Evolutionary conservation across 768 basidiomycete genomes (phyloP), one percentile per base, ranked within the genome.

Genomic region (Cyclocybe aegerita): DNA sequence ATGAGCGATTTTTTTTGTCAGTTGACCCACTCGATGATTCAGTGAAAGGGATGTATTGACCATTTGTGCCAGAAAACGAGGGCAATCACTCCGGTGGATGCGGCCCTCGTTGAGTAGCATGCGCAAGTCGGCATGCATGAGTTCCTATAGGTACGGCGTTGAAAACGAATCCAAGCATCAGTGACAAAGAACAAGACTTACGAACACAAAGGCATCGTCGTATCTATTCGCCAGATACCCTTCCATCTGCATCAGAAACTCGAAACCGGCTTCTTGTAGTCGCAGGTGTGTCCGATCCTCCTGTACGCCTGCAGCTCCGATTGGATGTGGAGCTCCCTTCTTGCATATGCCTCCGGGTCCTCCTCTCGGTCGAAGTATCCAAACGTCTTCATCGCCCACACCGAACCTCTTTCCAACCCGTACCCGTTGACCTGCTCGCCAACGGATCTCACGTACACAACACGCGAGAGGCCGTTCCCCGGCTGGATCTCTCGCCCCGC

Each of bases 91-190:
- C 7, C 12, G 11, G 4, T 16, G 1, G 2, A 47, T 2, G 7
- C 15, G 14, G 11, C 10, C 10, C 8, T 17, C 36, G 14, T 37
- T 32, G 3, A 47, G 14, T 4, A 17, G 33, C 9, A 12, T n/a
- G 10, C 43, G 33, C 9, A 52, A 34, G 14, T 52, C 50, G 11
- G 30, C 46, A 14, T 16, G n/a, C 50, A 52, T 52, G 16, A 46
- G 34, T 12, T 32, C 31, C 46, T 47, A 39, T n/a, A 37, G 11
- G 36, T 15, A 37, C 4, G 15, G 15, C 36, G 15, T 11, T 37
- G 11, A 37, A 37, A 11, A 37, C 36, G 4, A 11, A 37, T 37
- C 5, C 7, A 37, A 11, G 11, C 36, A 37, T 6, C 10, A 4
- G 23, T 23, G 23, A 37, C 34, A 40, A 6, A 11, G 35, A 15